Conservation (phyloP, 2,329 filamentous ascomycete species). For the Diplodia seriata region DNA sequence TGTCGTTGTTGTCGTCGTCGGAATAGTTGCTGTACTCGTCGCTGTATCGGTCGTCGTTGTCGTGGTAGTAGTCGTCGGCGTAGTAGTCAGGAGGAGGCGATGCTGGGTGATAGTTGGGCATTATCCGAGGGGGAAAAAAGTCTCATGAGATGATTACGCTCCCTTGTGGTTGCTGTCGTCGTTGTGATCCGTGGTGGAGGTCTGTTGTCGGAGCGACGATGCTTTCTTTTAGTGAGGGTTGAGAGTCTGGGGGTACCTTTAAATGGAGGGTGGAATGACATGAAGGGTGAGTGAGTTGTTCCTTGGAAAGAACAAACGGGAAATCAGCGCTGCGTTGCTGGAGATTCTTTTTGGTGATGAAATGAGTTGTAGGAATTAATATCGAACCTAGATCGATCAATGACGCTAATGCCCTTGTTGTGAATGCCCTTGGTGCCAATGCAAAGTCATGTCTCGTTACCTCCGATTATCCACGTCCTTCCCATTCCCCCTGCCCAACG, state of each 20-base stretch:
- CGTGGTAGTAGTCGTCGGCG: not conserved
- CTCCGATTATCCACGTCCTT: not conserved
- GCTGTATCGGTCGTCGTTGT: not conserved
- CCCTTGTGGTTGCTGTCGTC: not conserved
- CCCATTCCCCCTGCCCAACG: not conserved
- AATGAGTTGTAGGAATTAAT: not conserved
- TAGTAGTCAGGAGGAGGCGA: not conserved
- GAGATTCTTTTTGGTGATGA: too few relatives aligned
- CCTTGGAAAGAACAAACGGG: not conserved
- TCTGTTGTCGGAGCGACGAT: not conserved
- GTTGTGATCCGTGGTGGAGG: not conserved
- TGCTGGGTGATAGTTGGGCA: not conserved
- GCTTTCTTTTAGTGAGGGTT: not conserved
- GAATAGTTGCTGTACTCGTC: not conserved
- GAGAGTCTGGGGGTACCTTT: not conserved
- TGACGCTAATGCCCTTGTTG: not conserved
- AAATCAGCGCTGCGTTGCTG: not conserved
- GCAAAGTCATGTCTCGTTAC: constrained; percentile 10
- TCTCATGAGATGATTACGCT: too few relatives aligned
- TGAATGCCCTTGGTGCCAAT: constrained; percentile 1
- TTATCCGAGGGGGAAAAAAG: too few relatives aligned
- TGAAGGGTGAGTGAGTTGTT: not conserved
- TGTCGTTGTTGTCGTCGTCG: not conserved
- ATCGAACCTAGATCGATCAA: not conserved
- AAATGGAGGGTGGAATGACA: not conserved